These are phyloP conservation scores for Didymosphaeria variabile DNA, from an alignment of 2,329 filamentous ascomycete genomes.

Conservation along the genomic window DNA sequence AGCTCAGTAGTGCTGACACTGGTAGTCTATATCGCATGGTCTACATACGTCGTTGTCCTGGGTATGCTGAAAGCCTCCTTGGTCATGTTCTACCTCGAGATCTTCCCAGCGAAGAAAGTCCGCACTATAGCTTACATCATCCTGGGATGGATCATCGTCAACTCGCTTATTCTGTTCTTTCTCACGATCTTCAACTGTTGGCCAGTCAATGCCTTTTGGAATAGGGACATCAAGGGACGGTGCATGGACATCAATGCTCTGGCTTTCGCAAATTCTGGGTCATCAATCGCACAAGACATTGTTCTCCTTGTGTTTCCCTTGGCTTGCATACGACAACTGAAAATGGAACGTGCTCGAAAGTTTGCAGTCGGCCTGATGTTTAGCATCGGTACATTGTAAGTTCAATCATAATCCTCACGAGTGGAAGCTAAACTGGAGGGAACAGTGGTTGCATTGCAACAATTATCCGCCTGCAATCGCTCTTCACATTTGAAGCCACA, in stretches of 20 bases:
- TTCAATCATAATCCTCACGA: background rate
- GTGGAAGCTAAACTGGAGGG: background rate
- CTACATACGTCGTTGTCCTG: slow-evolving; percentile 28
- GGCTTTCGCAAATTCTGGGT: slow-evolving; percentile 30
- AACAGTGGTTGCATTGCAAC: slow-evolving; percentile 28
- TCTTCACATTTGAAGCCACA: slow-evolving; percentile 30
- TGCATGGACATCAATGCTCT: slow-evolving; percentile 32
- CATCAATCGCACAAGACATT: slow-evolving; percentile 31
- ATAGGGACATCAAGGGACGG: slow-evolving; percentile 32
- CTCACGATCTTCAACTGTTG: slow-evolving; percentile 33
- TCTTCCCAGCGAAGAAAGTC: slow-evolving; percentile 31
- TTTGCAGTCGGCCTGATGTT: slow-evolving; percentile 35
- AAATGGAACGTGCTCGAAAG: slow-evolving; percentile 29
- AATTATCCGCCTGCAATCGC: slow-evolving; percentile 31
- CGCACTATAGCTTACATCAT: slow-evolving; percentile 24
- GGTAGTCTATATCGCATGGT: slow-evolving; percentile 31
- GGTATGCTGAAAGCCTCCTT: slow-evolving; percentile 32
- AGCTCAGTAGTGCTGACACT: slow-evolving; percentile 5
- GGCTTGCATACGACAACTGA: slow-evolving; percentile 24
- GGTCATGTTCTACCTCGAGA: slow-evolving; percentile 36
- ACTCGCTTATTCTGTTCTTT: slow-evolving; percentile 26
- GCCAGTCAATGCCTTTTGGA: slow-evolving; percentile 33
- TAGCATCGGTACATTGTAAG: slow-evolving; percentile 29
- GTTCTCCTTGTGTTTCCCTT: slow-evolving; percentile 36
- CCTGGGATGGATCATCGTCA: slow-evolving; percentile 24